Evolutionary conservation across 768 basidiomycete species (phyloP).

Genomic region (Cyclocybe cylindracea): DNA sequence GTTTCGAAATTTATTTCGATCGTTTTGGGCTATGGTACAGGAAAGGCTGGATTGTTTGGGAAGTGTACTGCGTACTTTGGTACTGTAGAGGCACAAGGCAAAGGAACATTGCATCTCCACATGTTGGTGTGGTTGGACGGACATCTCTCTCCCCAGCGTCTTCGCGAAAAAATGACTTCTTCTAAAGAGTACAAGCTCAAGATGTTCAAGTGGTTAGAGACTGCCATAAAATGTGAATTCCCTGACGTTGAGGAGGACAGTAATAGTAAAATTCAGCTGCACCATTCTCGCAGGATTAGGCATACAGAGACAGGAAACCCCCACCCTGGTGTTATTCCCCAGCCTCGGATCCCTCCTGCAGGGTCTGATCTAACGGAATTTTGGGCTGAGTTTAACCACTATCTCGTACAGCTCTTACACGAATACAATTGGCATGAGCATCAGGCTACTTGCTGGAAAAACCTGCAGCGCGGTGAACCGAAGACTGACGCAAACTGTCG

Average conservation of each 20-base stretch:
- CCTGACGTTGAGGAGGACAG: not conserved
- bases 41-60: constrained; percentile 6
- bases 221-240: constrained; percentile 4
- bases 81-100: constrained; percentile 13
- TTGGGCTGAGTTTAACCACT: constrained; percentile 4
- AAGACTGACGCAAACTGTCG: constrained; percentile 7
- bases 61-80: constrained; percentile 11
- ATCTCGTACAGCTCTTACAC: not conserved
- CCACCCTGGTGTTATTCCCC: constrained; percentile 5
- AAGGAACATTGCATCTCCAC: constrained; percentile 13
- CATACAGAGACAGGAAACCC: constrained; percentile 1
- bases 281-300: not conserved
- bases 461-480: constrained; percentile 5
- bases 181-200: constrained; percentile 1
- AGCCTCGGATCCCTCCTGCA: not conserved
- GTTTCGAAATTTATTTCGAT: constrained; percentile 18
- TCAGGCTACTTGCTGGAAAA: constrained; percentile 15
- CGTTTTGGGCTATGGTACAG: constrained; percentile 9
- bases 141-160: constrained; percentile 7
- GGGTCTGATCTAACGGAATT: not conserved
- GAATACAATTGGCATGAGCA: constrained; percentile 9
- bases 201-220: constrained; percentile 9
- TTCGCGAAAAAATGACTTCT: not conserved
- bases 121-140: constrained; percentile 12
- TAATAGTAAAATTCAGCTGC: not conserved